Conservation (phyloP, 441 rosid genomes). For the Brassica balearica region DNA sequence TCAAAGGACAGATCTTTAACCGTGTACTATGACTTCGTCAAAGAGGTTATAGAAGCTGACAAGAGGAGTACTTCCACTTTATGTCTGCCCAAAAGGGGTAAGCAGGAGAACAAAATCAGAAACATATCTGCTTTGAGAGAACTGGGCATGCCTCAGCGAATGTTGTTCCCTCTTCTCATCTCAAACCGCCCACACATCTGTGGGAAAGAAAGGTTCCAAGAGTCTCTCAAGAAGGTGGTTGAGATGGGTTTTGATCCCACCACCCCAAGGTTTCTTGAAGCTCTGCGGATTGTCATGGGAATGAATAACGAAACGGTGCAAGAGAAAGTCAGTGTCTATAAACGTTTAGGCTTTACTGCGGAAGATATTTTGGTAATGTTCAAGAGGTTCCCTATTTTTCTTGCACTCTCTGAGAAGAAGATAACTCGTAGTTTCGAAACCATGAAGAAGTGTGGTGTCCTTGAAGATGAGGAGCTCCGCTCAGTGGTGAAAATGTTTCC, state of each 20-base stretch:
- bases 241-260: neutral
- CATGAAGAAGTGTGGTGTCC: conserved; percentile 13
- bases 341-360: conserved; percentile 38
- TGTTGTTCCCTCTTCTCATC: neutral
- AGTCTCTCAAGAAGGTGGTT: neutral
- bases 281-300: conserved; percentile 7
- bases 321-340: conserved; percentile 9
- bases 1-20: too few relatives aligned
- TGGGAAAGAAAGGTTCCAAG: neutral
- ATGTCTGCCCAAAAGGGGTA: too few relatives aligned
- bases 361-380: neutral
- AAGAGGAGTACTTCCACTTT: too few relatives aligned
- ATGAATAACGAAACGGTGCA: neutral
- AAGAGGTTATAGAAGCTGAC: too few relatives aligned
- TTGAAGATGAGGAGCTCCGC: conserved; percentile 15
- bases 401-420: neutral
- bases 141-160: neutral
- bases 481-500: conserved; percentile 38
- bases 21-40: too few relatives aligned
- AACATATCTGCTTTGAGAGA: neutral
- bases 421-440: neutral
- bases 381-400: neutral
- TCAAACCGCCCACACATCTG: neutral
- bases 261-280: conserved; percentile 16
- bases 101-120: too few relatives aligned